These are phyloP conservation scores for Chytriomyces confervae DNA, from an alignment of 192 early-diverging fungal species.

Conservation along the genomic window DNA sequence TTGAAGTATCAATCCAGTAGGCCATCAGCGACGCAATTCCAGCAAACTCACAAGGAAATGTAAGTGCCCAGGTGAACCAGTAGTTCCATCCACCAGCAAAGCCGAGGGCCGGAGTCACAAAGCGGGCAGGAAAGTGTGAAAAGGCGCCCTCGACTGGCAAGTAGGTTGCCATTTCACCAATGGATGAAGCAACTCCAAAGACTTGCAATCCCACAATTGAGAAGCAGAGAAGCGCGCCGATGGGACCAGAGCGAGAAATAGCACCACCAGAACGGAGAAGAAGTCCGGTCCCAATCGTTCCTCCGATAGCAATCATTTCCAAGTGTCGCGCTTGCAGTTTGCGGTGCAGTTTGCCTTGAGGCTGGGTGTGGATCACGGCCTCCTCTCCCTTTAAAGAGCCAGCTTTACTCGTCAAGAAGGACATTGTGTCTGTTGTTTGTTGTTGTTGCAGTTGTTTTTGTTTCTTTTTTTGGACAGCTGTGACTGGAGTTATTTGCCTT, in stretches of 20 bases:
- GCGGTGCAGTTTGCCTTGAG: slow-evolving; percentile 38
- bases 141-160: slow-evolving; percentile 79
- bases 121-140: slow-evolving; percentile 75
- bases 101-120: slow-evolving; percentile 74
- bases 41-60: slow-evolving; percentile 70
- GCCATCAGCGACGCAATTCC: slow-evolving; percentile 81
- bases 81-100: slow-evolving; percentile 51
- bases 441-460: too few relatives aligned
- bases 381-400: not conserved
- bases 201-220: slow-evolving; percentile 16
- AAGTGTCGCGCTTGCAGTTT: slow-evolving; percentile 53
- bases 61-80: slow-evolving; percentile 47
- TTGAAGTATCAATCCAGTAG: slow-evolving; percentile 58
- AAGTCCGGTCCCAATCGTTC: slow-evolving; percentile 75
- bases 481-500: too few relatives aligned
- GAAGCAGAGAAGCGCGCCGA: slow-evolving; percentile 10
- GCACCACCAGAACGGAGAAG: slow-evolving; percentile 78
- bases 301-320: slow-evolving; percentile 74
- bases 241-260: slow-evolving; percentile 65
- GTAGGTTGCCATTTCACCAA: slow-evolving; percentile 80
- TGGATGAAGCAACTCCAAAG: slow-evolving; percentile 59
- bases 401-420: too few relatives aligned
- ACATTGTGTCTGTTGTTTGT: too few relatives aligned
- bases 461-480: too few relatives aligned
- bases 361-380: not conserved